Evolutionary conservation across 169 alveolate species (phyloP).

Genomic region (Cryptosporidium tyzzeri): DNA sequence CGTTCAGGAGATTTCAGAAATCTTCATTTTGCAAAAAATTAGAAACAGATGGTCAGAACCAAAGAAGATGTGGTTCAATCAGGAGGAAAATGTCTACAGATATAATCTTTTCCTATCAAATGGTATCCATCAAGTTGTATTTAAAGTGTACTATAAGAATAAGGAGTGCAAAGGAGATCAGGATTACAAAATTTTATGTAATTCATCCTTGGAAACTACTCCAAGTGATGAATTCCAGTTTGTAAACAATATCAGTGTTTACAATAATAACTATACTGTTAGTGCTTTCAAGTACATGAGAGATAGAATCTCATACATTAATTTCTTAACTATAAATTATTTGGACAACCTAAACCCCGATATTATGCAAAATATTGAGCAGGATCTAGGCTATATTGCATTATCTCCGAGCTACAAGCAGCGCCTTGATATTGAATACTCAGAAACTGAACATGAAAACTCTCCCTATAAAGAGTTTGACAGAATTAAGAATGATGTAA

Average conservation of each 20-base stretch:
- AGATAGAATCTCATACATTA: not conserved
- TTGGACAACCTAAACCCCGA: not conserved
- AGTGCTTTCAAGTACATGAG: slow-evolving; percentile 63
- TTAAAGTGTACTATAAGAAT: slow-evolving; percentile 23
- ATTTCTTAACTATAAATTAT: not conserved
- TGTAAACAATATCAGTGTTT: slow-evolving; percentile 20
- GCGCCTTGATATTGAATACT: not conserved
- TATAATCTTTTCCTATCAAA: slow-evolving; percentile 37
- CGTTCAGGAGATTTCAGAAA: slow-evolving; percentile 7
- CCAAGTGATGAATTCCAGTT: slow-evolving; percentile 32
- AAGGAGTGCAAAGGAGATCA: not conserved
- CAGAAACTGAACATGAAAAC: not conserved
- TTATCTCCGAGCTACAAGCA: slow-evolving; percentile 56
- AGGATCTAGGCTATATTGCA: slow-evolving; percentile 21
- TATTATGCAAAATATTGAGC: not conserved
- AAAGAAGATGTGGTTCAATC: slow-evolving; percentile 54
- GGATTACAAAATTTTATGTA: slow-evolving; percentile 18
- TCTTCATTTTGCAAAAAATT: slow-evolving; percentile 8
- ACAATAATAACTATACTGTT: not conserved
- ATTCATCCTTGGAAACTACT: slow-evolving; percentile 58
- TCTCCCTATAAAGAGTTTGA: slow-evolving; percentile 1
- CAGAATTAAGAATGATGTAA: not conserved
- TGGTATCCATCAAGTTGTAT: slow-evolving; percentile 47
- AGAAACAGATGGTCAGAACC: slow-evolving; percentile 40
- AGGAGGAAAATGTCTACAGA: slow-evolving; percentile 6